phyloP scores from a whole-genome alignment of 2,329 filamentous ascomycete genomes.

The Zasmidium citrigriseum region DNA sequence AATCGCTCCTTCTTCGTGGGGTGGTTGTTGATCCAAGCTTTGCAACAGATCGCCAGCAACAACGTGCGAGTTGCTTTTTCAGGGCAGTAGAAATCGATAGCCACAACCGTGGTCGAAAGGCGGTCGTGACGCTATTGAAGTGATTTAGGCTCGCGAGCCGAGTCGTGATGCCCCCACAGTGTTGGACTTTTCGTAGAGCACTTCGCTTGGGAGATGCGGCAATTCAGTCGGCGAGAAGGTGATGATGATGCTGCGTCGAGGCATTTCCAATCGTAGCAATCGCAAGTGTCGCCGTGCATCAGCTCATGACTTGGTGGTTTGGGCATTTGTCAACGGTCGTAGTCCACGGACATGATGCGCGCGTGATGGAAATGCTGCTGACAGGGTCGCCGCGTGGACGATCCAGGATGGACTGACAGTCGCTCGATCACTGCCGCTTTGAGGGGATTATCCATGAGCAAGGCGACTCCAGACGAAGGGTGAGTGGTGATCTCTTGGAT shows the following conservation, averaged over 20 bases:
- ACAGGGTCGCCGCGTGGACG: not conserved
- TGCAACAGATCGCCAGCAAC: slow-evolving; percentile 3
- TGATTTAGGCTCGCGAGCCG: slow-evolving; percentile 12
- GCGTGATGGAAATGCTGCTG: not conserved
- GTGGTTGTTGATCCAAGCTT: not conserved
- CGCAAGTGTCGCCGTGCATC: not conserved
- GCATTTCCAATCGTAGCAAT: not conserved
- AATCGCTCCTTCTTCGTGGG: not conserved
- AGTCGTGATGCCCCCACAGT: not conserved
- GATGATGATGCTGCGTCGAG: not conserved
- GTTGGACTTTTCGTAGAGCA: not conserved
- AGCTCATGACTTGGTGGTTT: not conserved
- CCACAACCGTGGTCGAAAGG: not conserved
- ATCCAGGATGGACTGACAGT: too few species aligned
- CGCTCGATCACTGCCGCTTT: not conserved
- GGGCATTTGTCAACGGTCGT: not conserved
- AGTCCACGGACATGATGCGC: not conserved
- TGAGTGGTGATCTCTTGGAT: not conserved
- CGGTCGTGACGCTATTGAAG: slow-evolving; percentile 12
- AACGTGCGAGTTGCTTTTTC: slow-evolving; percentile 7
- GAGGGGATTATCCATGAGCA: too few species aligned
- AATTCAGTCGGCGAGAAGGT: not conserved
- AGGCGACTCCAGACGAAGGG: too few species aligned
- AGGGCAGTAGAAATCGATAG: not conserved
- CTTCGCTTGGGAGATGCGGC: not conserved